A percentile compares a stretch with the other conserved stretches of the same genome.
These are phyloP conservation scores for Didymella pomorum DNA, from an alignment of 2,329 filamentous ascomycete species.

Conservation along the genomic window DNA sequence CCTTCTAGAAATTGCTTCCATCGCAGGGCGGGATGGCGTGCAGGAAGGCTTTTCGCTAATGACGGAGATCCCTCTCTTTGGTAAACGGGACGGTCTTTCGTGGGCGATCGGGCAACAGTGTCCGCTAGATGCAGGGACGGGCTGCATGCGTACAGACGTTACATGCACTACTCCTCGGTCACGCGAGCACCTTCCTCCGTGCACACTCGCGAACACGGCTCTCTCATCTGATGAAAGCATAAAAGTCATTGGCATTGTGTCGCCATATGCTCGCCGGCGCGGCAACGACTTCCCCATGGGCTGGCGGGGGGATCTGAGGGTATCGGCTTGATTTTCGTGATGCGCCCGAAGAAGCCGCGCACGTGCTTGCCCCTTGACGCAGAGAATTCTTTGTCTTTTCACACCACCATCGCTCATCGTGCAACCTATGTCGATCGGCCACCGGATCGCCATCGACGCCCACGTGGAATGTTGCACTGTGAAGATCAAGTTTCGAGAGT, in stretches of 20 bases:
- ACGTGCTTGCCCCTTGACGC: neutral
- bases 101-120: conserved; percentile 2
- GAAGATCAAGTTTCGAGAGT: conserved; percentile 6
- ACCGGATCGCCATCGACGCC: conserved; percentile 10
- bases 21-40: conserved; percentile 5
- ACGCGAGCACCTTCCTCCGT: neutral
- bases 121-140: conserved; percentile 12
- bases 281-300: conserved; percentile 6
- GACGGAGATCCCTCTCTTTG: conserved; percentile 9
- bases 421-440: neutral
- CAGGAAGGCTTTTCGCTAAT: conserved; percentile 13
- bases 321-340: conserved; percentile 4
- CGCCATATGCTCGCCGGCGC: neutral
- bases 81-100: neutral
- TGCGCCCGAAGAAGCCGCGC: neutral
- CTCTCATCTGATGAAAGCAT: neutral
- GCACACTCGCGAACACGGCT: neutral
- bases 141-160: conserved; percentile 1
- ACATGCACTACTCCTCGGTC: neutral
- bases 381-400: conserved; percentile 2
- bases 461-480: conserved; percentile 1
- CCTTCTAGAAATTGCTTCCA: neutral
- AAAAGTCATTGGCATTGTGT: neutral
- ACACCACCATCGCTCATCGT: neutral
- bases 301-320: conserved; percentile 13